Conservation (phyloP, 2,329 filamentous ascomycete genomes). For the Alternaria ethzedia region DNA sequence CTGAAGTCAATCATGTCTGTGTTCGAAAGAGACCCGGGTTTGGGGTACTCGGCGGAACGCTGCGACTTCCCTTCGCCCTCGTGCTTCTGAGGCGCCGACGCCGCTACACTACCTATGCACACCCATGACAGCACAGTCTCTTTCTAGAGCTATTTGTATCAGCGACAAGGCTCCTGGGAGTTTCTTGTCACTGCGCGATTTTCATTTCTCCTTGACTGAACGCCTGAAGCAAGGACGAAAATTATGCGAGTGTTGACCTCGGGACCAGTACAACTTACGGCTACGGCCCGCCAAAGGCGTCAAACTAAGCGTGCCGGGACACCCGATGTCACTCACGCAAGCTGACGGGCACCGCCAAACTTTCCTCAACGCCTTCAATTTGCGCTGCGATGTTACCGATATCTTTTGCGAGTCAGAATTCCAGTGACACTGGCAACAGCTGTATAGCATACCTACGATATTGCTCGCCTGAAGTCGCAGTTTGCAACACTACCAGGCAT, state of each 20-base stretch:
- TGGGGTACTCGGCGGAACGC: neutral
- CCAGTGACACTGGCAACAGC: neutral
- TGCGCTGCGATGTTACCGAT: neutral
- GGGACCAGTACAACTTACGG: neutral
- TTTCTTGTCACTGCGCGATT: neutral
- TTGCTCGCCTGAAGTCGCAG: neutral
- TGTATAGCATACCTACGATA: neutral
- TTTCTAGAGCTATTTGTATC: neutral
- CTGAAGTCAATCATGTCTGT: neutral
- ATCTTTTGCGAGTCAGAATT: neutral
- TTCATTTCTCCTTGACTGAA: neutral
- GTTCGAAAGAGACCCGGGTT: neutral
- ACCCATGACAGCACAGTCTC: neutral
- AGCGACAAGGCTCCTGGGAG: neutral
- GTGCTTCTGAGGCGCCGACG: neutral
- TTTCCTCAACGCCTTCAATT: neutral
- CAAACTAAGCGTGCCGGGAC: neutral
- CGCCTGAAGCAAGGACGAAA: neutral
- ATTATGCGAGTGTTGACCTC: neutral
- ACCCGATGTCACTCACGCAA: neutral
- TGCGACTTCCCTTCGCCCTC: neutral
- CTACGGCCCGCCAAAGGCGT: slow-evolving; percentile 1
- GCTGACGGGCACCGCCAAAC: neutral
- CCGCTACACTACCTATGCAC: neutral
- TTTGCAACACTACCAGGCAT: neutral